Conservation (phyloP, 805 yeast genomes). For the Saccharomycopsis selenospora region DNA sequence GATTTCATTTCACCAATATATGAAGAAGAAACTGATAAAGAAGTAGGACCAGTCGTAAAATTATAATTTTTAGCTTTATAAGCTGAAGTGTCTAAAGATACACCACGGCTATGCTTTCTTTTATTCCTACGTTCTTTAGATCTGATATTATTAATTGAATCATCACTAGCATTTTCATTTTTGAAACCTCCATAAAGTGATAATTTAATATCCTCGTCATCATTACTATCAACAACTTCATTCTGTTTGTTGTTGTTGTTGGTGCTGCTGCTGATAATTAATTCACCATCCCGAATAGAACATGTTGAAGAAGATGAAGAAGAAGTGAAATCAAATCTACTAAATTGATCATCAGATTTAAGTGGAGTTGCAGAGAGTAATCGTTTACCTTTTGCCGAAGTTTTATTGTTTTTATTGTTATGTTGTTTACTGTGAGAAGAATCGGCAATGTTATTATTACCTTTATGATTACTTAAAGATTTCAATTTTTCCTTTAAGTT, state of each 20-base stretch:
- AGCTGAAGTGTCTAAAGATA: not conserved
- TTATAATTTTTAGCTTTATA: too few species aligned
- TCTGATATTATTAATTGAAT: slow-evolving; percentile 13
- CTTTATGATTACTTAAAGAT: not conserved
- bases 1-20: too few species aligned
- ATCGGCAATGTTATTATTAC: too few species aligned
- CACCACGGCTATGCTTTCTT: not conserved
- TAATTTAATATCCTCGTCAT: not conserved
- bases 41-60: not conserved
- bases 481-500: slow-evolving; percentile 10
- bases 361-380: slow-evolving; percentile 6
- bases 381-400: not conserved
- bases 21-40: not conserved
- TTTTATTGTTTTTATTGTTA: not conserved
- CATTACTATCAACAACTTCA: not conserved
- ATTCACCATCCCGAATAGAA: too few species aligned
- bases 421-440: not conserved
- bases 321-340: not conserved
- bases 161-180: slow-evolving; percentile 15
- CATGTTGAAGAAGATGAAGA: not conserved
- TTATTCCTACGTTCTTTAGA: not conserved
- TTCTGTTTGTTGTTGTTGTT: slow-evolving; percentile 1
- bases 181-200: slow-evolving; percentile 1
- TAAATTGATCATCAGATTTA: not conserved
- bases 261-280: too few species aligned